Percentiles rank a stretch among this genome's conserved stretches.
phyloP scores from a whole-genome alignment of 306 rosid species.

The Arachis stenosperma region DNA sequence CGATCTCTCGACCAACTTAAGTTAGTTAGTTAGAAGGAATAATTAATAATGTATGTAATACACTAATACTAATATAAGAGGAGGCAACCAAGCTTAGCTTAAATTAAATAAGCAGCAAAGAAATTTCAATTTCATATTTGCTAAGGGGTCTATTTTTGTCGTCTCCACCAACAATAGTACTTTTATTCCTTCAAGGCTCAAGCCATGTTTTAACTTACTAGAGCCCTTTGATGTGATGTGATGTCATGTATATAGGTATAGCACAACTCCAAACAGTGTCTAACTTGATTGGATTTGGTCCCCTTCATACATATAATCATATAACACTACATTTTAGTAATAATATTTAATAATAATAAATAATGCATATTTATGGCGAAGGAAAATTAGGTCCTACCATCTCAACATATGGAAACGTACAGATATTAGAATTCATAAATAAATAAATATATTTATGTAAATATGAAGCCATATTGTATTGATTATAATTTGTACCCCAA shows the following conservation, averaged over 20 bases:
- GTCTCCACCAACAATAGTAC: background rate
- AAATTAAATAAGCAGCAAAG: background rate
- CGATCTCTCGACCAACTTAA: too few relatives aligned
- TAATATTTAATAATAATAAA: too few relatives aligned
- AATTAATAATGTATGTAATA: too few relatives aligned
- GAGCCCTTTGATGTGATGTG: background rate
- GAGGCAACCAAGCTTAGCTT: background rate
- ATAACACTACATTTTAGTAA: too few relatives aligned
- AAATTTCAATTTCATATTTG: background rate
- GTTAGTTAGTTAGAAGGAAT: too few relatives aligned
- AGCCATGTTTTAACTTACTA: background rate
- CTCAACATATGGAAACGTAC: too few relatives aligned
- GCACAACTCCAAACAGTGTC: background rate
- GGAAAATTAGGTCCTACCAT: too few relatives aligned
- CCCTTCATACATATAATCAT: background rate
- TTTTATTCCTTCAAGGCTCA: conserved; percentile 2
- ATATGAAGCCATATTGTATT: too few relatives aligned
- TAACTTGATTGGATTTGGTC: background rate
- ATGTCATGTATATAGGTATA: background rate
- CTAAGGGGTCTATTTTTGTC: background rate
- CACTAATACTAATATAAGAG: background rate
- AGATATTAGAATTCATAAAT: too few relatives aligned
- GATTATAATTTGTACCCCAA: background rate
- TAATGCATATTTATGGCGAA: too few relatives aligned
- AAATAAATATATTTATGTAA: too few relatives aligned